A percentile compares a stretch with the other conserved stretches of the same genome.
These are phyloP conservation scores for Alternaria atra DNA, from an alignment of 2,329 filamentous ascomycete genomes.

Conservation along the genomic window DNA sequence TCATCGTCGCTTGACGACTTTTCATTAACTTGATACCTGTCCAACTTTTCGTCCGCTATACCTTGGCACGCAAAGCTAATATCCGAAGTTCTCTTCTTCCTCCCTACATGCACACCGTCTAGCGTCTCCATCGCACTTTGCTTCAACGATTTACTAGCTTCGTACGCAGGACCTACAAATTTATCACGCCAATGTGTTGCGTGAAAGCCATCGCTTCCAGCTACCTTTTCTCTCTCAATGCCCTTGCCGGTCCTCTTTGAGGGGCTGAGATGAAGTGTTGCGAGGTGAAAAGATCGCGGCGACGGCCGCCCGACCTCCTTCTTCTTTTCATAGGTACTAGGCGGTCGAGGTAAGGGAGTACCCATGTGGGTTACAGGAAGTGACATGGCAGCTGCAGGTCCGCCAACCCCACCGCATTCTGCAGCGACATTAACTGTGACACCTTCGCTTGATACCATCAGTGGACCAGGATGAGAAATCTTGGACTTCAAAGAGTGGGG, in stretches of 20 bases:
- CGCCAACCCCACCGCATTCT: conserved; percentile 25
- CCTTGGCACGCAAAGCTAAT: conserved; percentile 36
- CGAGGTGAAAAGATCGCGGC: neutral
- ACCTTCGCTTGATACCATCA: conserved; percentile 13
- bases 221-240: conserved; percentile 11
- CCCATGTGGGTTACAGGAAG: conserved; percentile 11
- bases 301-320: neutral
- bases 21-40: conserved; percentile 4
- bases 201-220: neutral
- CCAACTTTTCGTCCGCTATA: conserved; percentile 7
- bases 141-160: conserved; percentile 6
- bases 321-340: neutral
- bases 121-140: conserved; percentile 5
- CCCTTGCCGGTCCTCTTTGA: neutral
- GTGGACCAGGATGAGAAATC: conserved; percentile 33
- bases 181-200: conserved; percentile 21
- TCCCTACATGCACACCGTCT: conserved; percentile 6
- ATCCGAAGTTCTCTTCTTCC: conserved; percentile 25
- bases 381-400: conserved; percentile 20
- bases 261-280: neutral
- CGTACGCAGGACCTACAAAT: conserved; percentile 11
- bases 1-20: neutral
- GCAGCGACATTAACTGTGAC: conserved; percentile 23
- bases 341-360: neutral
- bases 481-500: conserved; percentile 27